Percentiles rank a stretch among this genome's conserved stretches.
phyloP scores from a whole-genome alignment of 148 eudicot species.

The Rhododendron molle region DNA sequence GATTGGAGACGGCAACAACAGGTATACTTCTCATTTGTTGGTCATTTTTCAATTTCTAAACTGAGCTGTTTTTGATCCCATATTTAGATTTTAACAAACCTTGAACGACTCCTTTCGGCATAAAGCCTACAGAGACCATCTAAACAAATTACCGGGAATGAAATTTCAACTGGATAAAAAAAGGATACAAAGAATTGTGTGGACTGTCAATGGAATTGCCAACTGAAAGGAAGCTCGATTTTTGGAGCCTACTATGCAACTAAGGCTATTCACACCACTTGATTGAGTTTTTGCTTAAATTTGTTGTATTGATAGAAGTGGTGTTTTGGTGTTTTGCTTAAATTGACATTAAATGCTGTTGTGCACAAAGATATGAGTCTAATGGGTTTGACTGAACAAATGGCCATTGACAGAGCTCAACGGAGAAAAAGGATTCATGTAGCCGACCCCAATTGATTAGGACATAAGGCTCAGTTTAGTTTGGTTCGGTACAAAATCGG shows the following conservation, averaged over 20 bases:
- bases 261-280: background rate
- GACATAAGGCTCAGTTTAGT: too few relatives aligned
- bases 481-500: background rate
- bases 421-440: too few relatives aligned
- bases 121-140: background rate
- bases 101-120: background rate
- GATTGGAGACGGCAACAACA: slow-evolving; percentile 79
- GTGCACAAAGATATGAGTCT: too few relatives aligned
- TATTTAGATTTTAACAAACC: background rate
- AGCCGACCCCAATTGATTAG: too few relatives aligned
- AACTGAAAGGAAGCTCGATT: background rate
- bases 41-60: background rate
- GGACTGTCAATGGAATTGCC: background rate
- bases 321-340: background rate
- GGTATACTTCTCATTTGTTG: slow-evolving; percentile 32
- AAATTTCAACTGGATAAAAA: background rate
- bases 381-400: too few relatives aligned
- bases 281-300: background rate
- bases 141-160: background rate
- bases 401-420: too few relatives aligned
- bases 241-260: background rate
- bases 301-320: background rate
- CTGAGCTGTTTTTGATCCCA: background rate
- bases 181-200: background rate
- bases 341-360: too few relatives aligned